A percentile compares a stretch with the other conserved stretches of the same genome.
These are phyloP conservation scores for Leccinellum luteum DNA, from an alignment of 768 basidiomycete species.

Conservation along the genomic window DNA sequence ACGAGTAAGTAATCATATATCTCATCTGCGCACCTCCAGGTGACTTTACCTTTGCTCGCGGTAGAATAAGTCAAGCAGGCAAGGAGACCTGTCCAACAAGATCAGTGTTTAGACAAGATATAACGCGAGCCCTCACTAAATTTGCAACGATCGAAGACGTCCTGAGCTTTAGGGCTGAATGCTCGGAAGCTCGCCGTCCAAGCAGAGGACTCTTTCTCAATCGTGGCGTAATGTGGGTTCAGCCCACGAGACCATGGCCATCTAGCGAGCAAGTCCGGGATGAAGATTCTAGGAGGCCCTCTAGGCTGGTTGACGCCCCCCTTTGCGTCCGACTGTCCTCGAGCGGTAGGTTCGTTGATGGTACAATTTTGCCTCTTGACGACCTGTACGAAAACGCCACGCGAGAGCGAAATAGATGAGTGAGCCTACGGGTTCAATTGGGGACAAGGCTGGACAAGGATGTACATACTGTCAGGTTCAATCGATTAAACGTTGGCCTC, in stretches of 20 bases:
- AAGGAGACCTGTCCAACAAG: not conserved
- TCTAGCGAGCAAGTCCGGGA: not conserved
- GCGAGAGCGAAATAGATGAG: not conserved
- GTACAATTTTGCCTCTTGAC: not conserved
- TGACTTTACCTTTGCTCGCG: not conserved
- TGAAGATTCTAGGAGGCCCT: not conserved
- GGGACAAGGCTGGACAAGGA: not conserved
- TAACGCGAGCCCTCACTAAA: not conserved
- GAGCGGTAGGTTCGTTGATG: not conserved
- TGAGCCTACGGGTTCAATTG: not conserved
- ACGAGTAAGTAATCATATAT: not conserved
- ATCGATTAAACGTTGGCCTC: not conserved
- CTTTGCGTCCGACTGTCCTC: not conserved
- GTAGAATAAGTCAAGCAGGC: not conserved
- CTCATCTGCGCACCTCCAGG: not conserved
- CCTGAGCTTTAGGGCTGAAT: not conserved
- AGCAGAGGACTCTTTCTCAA: not conserved
- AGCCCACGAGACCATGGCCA: not conserved
- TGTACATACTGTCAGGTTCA: not conserved
- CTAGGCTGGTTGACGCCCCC: not conserved
- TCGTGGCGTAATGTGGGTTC: not conserved
- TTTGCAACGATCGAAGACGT: not conserved
- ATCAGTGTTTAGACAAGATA: not conserved
- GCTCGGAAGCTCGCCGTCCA: not conserved
- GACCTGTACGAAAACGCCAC: not conserved